Base-by-base conservation (phyloP, 2,329 filamentous ascomycete genomes). In the Cordyceps cateniannulata region DNA sequence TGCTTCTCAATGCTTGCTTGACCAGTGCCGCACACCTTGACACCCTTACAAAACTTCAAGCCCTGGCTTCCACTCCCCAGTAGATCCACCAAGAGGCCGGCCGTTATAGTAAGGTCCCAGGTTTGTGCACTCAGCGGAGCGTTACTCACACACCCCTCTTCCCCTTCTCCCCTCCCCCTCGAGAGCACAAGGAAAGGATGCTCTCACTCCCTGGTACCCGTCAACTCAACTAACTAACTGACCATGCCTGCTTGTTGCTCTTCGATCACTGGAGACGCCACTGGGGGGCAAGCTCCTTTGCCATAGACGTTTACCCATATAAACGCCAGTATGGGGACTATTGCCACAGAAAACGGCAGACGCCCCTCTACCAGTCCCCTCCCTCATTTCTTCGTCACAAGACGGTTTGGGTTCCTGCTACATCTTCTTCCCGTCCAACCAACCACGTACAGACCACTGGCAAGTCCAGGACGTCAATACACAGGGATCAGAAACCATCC, bases 211-310 rank as follows among this genome's bases (percentile, higher is more conserved):
- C 35, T 12, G 14, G 35, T 38, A 38, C 35, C 49, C 27, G 16
- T 42, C 50, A 24, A 22, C 9, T 22, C 44, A 47, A 45, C 42
- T 35, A 14, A 2, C n/a, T 40, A 42, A 29, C 18, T 44, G 22
- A 44, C 38, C 57, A 44, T 40, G 49, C 58, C 49, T 44, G 49
- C 58, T 50, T 32, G 42, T 47, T 59, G 57, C n/a, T 22, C 9
- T 50, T 59, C 57, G 49, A 53, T 60, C 57, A 60, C 53, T 60
- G 57, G 57, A 53, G 48, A 60, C 57, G 57, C 57, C 57, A 59
- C 57, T 52, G 57, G 57, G 57, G n/a, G n/a, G n/a, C n/a, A n/a
- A n/a, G 55, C 32, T 59, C 45, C 29, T 59, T 59, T 50, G 44
- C 16, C 40, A 47, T 16, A 57, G 55, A 45, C 55, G 55, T 58